phyloP scores from a whole-genome alignment of 129 eudicot species.

The carrot (Daucus carota) region DH1_v3.0 NC_030387.2:38353501-38354000 shows the following conservation, averaged over 20 bases:
- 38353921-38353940: conserved; percentile 14
- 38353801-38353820: conserved; percentile 20
- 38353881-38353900: conserved; percentile 28
- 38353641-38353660: conserved; percentile 7
- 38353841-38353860: conserved; percentile 16
- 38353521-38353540: conserved; percentile 13
- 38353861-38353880: conserved; percentile 12
- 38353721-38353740: conserved; percentile 6
- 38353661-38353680: conserved; percentile 6
- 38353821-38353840: conserved; percentile 23
- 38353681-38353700: conserved; percentile 12
- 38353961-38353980: conserved; percentile 15
- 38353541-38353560: conserved; percentile 1
- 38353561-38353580: conserved; percentile 14
- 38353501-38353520: conserved; percentile 8
- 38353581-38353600: conserved; percentile 15
- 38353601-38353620: conserved; percentile 8
- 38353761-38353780: conserved; percentile 9
- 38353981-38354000: conserved; percentile 15
- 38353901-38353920: conserved; percentile 22
- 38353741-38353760: conserved; percentile 11
- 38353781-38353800: conserved; percentile 21
- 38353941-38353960: conserved; percentile 14
- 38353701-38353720: conserved; percentile 16
- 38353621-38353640: conserved; percentile 13